Conservation (phyloP, 768 basidiomycete genomes). For the Kwoniella sp. region DNA sequence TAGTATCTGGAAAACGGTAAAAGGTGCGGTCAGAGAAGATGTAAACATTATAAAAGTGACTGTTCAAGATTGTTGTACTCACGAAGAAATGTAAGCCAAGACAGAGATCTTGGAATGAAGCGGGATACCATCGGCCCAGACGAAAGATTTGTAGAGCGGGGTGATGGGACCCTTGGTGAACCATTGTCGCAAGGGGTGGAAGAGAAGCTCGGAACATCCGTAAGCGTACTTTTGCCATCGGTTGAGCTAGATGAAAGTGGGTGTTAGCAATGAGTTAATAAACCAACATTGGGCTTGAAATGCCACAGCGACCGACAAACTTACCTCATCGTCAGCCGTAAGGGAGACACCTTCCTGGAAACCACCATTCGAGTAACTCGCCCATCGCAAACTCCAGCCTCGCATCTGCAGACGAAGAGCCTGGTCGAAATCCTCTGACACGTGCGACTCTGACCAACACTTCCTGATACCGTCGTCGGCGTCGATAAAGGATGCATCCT, state of each 20-base stretch:
- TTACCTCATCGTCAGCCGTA: conserved; percentile 82
- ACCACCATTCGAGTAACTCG: conserved; percentile 78
- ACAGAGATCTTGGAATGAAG: conserved; percentile 64
- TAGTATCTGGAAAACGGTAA: conserved; percentile 40
- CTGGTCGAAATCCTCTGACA: conserved; percentile 63
- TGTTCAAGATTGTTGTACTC: conserved; percentile 10
- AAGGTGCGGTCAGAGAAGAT: background rate
- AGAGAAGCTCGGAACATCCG: conserved; percentile 64
- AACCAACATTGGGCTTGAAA: background rate
- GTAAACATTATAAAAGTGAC: too few relatives aligned
- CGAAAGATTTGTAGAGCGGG: conserved; percentile 51
- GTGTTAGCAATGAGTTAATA: background rate
- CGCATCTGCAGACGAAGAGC: conserved; percentile 63
- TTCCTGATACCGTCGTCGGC: conserved; percentile 67
- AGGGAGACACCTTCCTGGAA: conserved; percentile 92
- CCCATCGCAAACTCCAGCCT: conserved; percentile 60
- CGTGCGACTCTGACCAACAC: conserved; percentile 81
- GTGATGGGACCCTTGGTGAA: conserved; percentile 79
- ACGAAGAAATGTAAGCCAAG: conserved; percentile 61
- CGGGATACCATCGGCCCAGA: conserved; percentile 59
- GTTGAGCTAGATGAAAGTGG: conserved; percentile 58
- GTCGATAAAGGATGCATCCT: conserved; percentile 76
- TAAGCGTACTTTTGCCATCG: conserved; percentile 75
- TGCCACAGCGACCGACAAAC: background rate
- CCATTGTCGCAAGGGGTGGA: conserved; percentile 81